A percentile compares a stretch with the other conserved stretches of the same genome.
phyloP scores from a whole-genome alignment of 345 rosid genomes.

The Eucalyptus shirleyi region DNA sequence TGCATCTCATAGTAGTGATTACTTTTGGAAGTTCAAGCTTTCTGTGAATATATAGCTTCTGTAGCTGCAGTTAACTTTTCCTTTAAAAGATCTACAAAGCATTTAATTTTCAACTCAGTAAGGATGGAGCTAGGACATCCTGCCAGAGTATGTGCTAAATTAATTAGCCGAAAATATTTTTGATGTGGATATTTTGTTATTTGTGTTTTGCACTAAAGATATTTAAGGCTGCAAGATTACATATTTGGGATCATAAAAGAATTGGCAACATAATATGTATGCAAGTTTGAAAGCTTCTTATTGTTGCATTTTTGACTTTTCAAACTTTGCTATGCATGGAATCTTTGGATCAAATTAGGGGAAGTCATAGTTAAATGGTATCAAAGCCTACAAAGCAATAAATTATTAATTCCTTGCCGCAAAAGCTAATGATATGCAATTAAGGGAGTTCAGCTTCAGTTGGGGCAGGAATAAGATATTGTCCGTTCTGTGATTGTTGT shows the following conservation, averaged over 20 bases:
- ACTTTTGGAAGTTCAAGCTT: neutral
- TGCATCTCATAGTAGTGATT: neutral
- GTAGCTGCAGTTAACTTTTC: neutral
- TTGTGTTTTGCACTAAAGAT: neutral
- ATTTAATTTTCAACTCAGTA: neutral
- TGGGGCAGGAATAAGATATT: neutral
- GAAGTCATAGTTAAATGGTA: neutral
- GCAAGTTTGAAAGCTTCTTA: neutral
- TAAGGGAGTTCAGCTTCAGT: neutral
- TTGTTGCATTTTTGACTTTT: neutral
- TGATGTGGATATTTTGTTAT: neutral
- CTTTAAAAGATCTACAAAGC: neutral
- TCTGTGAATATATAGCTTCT: neutral
- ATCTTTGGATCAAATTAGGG: neutral
- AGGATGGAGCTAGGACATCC: neutral
- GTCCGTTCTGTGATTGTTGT: neutral
- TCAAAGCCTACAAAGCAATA: neutral
- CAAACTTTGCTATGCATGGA: neutral
- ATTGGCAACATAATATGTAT: neutral
- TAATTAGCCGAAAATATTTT: neutral
- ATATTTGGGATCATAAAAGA: neutral
- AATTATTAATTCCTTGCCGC: neutral
- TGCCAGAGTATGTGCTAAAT: neutral
- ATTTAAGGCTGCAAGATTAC: neutral
- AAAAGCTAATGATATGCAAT: neutral